Base-by-base conservation (phyloP, 441 rosid species). In the Corymbia calophylla region DNA sequence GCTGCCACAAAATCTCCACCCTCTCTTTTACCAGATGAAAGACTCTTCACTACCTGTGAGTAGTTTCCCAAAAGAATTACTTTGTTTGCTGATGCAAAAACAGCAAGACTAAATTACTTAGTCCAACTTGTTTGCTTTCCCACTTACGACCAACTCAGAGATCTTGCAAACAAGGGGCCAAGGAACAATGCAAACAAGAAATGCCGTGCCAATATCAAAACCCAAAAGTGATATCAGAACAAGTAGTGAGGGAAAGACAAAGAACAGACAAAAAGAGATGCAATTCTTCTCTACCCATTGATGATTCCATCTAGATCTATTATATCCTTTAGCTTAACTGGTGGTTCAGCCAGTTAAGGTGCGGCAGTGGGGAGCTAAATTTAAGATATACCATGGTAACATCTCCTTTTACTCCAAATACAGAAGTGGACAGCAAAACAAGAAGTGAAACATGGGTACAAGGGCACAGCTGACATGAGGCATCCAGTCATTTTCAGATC, bases 21-120 rank as follows among this genome's bases (percentile, higher is more conserved):
- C 91, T 96, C 98, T 92, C 97, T 95, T 95, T 97, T 98, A 95
- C 99, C 99, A 51, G 99, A 96, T 73, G 99, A 97, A 93, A 98
- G 97, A 90, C 99, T 98, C 95, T 97, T 98, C 92, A 98, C 99
- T 88, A 96, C 99, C 98, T 97, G 93, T 90, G 77, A 27, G 47
- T 19, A 85, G 17, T 77, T 70, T 70, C 84, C 84, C 51, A 77
- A 77, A 73, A 77, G 51, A 44, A 77, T 77, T 39, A 77, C 51
- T 77, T 77, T 77, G 53, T 23, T 25, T 77, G 84, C 84, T 44
- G 84, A 13, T 77, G 84, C 23, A 7, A 23, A 77, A 77, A 39
- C 51, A 77, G 51, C 44, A 44, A 39, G 25, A 44, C 84, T 77
- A 77, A 11, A 77, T 77, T 77, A 77, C n/a, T 3, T 77, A 23